These are phyloP conservation scores for Agastache rugosa DNA, from an alignment of 257 asterid species.

Conservation along the genomic window DNA sequence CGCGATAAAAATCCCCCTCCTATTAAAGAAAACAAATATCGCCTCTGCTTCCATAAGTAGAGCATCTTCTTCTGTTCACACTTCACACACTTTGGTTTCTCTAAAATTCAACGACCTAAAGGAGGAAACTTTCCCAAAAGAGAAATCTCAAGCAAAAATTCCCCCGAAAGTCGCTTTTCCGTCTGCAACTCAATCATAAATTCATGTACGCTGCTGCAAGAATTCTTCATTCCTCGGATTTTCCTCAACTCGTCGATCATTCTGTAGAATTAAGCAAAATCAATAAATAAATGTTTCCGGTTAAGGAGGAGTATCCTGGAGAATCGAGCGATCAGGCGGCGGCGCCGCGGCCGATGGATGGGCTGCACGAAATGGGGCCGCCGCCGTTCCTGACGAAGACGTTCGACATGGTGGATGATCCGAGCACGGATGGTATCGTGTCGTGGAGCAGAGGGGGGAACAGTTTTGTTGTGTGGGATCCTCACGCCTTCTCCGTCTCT, in stretches of 20 bases:
- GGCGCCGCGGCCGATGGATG: conserved; percentile 79
- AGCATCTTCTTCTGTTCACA: conserved; percentile 5
- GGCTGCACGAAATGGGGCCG: conserved; percentile 79
- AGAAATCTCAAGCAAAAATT: conserved; percentile 11
- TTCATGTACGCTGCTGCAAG: conserved; percentile 33
- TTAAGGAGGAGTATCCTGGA: conserved; percentile 61
- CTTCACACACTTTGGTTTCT: not conserved
- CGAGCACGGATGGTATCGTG: conserved; percentile 51
- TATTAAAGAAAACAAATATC: not conserved
- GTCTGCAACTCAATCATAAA: not conserved
- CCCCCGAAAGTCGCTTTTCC: not conserved
- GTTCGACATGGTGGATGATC: conserved; percentile 84
- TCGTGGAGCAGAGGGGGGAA: conserved; percentile 87
- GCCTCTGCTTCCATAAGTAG: not conserved
- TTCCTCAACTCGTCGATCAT: not conserved
- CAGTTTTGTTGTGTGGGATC: conserved; percentile 86
- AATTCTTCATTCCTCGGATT: conserved; percentile 19
- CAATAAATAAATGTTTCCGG: conserved; percentile 41
- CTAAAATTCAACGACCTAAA: conserved; percentile 19
- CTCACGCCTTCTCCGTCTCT: conserved; percentile 60
- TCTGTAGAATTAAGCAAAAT: not conserved
- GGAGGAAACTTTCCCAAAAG: conserved; percentile 32
- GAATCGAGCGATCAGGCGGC: conserved; percentile 22
- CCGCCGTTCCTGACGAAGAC: conserved; percentile 90
- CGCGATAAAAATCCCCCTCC: conserved; percentile 23